These are phyloP conservation scores for Suhomyces terraborum DNA, from an alignment of 1,139 yeast genomes.

Conservation along the genomic window DNA sequence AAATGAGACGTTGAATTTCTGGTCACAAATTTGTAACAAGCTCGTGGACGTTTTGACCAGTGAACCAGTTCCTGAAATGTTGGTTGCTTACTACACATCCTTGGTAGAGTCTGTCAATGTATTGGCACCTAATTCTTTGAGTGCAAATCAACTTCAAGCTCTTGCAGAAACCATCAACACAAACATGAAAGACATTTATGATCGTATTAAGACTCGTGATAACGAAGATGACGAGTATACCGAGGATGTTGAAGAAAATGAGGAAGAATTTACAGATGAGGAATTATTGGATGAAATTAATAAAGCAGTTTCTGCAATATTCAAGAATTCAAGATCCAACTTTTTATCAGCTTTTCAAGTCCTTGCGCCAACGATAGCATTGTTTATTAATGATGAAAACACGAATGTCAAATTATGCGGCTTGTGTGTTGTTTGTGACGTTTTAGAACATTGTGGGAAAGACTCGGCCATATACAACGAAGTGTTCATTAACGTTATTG, in stretches of 20 bases:
- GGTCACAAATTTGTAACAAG: constrained; percentile 73
- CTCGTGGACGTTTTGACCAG: constrained; percentile 66
- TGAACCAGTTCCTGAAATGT: constrained; percentile 85
- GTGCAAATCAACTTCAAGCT: constrained; percentile 55
- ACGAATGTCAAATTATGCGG: constrained; percentile 75
- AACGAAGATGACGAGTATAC: constrained; percentile 72
- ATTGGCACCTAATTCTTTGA: constrained; percentile 64
- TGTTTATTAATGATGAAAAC: constrained; percentile 65
- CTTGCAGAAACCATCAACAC: constrained; percentile 62
- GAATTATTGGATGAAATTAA: constrained; percentile 84
- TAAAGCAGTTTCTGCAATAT: constrained; percentile 72
- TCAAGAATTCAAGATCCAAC: constrained; percentile 59
- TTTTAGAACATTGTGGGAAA: constrained; percentile 77
- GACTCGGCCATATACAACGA: constrained; percentile 66
- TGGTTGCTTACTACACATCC: constrained; percentile 75
- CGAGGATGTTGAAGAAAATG: constrained; percentile 76
- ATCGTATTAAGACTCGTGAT: constrained; percentile 71
- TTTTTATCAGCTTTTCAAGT: constrained; percentile 69
- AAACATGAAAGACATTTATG: constrained; percentile 67
- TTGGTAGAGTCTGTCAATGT: constrained; percentile 67
- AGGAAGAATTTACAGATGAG: constrained; percentile 86
- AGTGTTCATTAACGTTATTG: constrained; percentile 60
- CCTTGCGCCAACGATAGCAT: constrained; percentile 55
- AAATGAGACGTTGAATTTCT: constrained; percentile 61
- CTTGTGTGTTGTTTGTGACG: constrained; percentile 75